phyloP scores from a whole-genome alignment of 257 asterid genomes.

The Plantago ovata region DNA sequence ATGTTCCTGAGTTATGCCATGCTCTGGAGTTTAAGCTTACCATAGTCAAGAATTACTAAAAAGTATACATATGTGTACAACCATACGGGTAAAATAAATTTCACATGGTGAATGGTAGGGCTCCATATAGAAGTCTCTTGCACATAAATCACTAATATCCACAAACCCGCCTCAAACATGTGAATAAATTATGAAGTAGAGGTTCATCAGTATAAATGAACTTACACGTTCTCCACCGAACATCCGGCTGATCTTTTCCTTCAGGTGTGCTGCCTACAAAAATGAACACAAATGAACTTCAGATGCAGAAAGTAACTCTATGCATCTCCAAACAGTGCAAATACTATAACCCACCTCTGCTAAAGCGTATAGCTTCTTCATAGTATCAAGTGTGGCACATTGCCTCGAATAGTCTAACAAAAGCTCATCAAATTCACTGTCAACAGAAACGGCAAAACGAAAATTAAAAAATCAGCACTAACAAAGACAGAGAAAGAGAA shows the following conservation, averaged over 20 bases:
- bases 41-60: conserved; percentile 1
- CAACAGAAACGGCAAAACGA: conserved; percentile 3
- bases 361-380: conserved; percentile 57
- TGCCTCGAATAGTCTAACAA: conserved; percentile 91
- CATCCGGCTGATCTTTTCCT: conserved; percentile 78
- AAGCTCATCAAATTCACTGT: conserved; percentile 78
- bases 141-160: neutral
- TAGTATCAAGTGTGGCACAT: conserved; percentile 63
- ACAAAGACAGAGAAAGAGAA: no score
- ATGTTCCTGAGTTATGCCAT: neutral
- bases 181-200: conserved; percentile 3
- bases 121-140: conserved; percentile 9
- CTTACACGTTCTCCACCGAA: conserved; percentile 91
- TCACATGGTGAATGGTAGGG: conserved; percentile 5
- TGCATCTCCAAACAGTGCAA: conserved; percentile 4
- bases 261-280: conserved; percentile 75
- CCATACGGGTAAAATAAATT: conserved; percentile 11
- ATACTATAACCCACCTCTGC: conserved; percentile 62
- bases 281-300: conserved; percentile 22
- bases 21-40: neutral
- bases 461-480: conserved; percentile 6
- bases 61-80: neutral
- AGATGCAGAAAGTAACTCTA: neutral
- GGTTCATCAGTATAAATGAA: conserved; percentile 14
- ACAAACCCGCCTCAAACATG: conserved; percentile 14